Evolutionary conservation across 2,329 filamentous ascomycete genomes (phyloP).

Genomic region (Paradendryphiella salina): DNA sequence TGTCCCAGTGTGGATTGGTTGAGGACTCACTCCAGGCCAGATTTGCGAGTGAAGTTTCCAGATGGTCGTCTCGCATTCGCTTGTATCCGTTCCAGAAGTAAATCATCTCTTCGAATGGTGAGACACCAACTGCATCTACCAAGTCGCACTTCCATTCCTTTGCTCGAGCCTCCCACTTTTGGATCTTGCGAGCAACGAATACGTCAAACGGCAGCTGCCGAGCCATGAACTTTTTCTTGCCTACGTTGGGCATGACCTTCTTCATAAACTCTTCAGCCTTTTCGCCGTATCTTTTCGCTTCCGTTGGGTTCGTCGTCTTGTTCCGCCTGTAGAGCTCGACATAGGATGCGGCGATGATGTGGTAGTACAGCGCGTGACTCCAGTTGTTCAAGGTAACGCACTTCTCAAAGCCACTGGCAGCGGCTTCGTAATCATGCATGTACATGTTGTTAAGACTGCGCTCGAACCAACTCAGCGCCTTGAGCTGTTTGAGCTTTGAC

Average conservation of each 20-base stretch:
- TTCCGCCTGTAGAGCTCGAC: constrained; percentile 77
- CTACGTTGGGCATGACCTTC: constrained; percentile 72
- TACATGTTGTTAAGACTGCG: constrained; percentile 78
- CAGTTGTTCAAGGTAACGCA: constrained; percentile 68
- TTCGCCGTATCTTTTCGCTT: constrained; percentile 48
- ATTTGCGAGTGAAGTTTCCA: constrained; percentile 65
- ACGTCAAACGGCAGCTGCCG: constrained; percentile 86
- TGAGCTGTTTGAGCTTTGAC: constrained; percentile 83
- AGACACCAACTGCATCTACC: constrained; percentile 77
- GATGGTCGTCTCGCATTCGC: constrained; percentile 69
- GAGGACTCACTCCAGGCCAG: constrained; percentile 68
- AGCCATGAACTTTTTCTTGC: constrained; percentile 88
- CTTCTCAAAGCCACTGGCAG: constrained; percentile 72
- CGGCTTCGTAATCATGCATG: constrained; percentile 73
- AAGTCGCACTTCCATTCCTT: constrained; percentile 66
- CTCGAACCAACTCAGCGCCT: constrained; percentile 84
- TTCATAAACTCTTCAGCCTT: constrained; percentile 70
- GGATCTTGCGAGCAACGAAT: constrained; percentile 79
- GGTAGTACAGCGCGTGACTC: constrained; percentile 88
- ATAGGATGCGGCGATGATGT: constrained; percentile 77
- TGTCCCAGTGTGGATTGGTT: constrained; percentile 54
- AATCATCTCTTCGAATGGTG: constrained; percentile 85
- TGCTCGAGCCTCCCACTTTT: constrained; percentile 82
- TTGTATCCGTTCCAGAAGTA: constrained; percentile 92
- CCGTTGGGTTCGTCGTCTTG: constrained; percentile 48